Evolutionary conservation across 805 yeast species (phyloP).

Genomic region (Debaryomyces prosopidis): DNA sequence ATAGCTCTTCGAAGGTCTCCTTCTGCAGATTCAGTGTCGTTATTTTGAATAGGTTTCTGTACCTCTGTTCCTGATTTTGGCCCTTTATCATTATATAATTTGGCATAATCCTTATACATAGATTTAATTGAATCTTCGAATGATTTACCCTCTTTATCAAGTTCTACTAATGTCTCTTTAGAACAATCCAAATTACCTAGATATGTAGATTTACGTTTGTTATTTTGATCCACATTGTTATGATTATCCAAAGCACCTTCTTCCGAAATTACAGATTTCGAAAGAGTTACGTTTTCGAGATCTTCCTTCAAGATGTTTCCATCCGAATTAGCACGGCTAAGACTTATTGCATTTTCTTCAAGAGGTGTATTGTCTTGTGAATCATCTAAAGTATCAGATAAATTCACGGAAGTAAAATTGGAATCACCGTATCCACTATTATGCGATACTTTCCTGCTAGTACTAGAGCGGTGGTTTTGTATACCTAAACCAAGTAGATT

Average conservation of each 20-base stretch:
- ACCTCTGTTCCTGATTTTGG: slow-evolving; percentile 1
- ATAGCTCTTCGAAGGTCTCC: neutral
- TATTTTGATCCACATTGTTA: slow-evolving; percentile 24
- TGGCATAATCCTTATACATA: slow-evolving; percentile 27
- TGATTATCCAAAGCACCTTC: too few relatives aligned
- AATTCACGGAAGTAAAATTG: slow-evolving; percentile 20
- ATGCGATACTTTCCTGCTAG: neutral
- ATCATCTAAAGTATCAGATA: slow-evolving; percentile 14
- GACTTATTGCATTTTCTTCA: slow-evolving; percentile 22
- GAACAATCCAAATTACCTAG: slow-evolving; percentile 21
- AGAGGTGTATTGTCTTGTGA: slow-evolving; percentile 10
- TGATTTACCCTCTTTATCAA: slow-evolving; percentile 1
- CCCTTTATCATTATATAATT: slow-evolving; percentile 3
- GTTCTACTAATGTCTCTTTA: slow-evolving; percentile 25
- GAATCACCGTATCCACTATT: slow-evolving; percentile 1
- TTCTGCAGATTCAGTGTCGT: neutral
- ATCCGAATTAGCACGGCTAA: slow-evolving; percentile 19
- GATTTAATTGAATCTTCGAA: slow-evolving; percentile 19
- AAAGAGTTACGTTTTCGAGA: slow-evolving; percentile 25
- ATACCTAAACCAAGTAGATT: slow-evolving; percentile 32
- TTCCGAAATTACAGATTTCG: slow-evolving; percentile 26
- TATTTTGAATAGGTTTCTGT: neutral
- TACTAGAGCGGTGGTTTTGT: neutral
- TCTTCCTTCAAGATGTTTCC: slow-evolving; percentile 22
- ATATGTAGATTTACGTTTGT: slow-evolving; percentile 22